Percentiles rank a stretch among this genome's conserved stretches.
These are phyloP conservation scores for Lenwebbia sp. DNA, from an alignment of 345 rosid genomes.

Conservation along the genomic window DNA sequence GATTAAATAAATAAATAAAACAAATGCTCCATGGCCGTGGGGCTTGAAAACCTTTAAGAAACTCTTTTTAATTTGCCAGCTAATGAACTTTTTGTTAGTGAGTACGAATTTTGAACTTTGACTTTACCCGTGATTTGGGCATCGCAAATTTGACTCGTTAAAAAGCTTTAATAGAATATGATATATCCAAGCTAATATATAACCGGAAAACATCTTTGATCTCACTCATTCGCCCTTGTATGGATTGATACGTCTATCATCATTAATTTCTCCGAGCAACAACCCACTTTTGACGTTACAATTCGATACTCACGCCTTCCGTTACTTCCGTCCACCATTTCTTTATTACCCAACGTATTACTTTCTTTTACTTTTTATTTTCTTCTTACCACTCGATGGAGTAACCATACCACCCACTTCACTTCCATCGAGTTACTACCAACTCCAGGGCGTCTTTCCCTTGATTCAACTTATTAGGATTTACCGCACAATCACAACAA, in stretches of 20 bases:
- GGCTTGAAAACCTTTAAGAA: not conserved
- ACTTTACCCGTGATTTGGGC: not conserved
- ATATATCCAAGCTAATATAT: not conserved
- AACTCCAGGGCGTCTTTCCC: not conserved
- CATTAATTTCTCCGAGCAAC: not conserved
- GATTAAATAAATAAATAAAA: not conserved
- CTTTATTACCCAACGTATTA: not conserved
- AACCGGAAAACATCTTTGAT: not conserved
- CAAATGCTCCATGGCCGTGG: not conserved
- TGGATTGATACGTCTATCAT: not conserved
- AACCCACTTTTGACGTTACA: accelerated
- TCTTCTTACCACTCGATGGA: not conserved
- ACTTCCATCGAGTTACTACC: not conserved
- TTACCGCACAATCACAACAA: too few relatives aligned
- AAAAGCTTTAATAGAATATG: not conserved
- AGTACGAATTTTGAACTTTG: not conserved
- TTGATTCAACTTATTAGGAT: not conserved
- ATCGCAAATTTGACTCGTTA: not conserved
- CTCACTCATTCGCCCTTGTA: not conserved
- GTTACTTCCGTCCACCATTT: not conserved
- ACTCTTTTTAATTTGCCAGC: not conserved
- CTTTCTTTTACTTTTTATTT: not conserved
- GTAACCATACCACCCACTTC: not conserved
- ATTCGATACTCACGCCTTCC: too few relatives aligned
- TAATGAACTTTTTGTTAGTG: not conserved